phyloP scores from a whole-genome alignment of 176 grass and related monocot genomes.

The Pontederia paniculata region DNA sequence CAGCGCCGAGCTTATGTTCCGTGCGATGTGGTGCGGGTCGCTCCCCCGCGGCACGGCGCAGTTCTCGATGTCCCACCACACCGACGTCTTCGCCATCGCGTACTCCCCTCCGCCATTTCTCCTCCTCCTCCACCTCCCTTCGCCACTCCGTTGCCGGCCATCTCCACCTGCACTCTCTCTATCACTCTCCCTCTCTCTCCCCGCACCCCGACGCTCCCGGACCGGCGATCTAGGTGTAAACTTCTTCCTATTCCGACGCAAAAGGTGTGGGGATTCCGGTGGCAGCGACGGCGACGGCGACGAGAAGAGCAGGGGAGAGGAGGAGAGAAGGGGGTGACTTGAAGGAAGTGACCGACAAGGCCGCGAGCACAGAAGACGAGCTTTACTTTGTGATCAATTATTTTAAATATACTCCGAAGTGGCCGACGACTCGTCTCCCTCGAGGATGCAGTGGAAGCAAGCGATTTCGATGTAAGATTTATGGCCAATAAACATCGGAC shows the following conservation, averaged over 20 bases:
- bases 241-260: background rate
- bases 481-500: too few species aligned
- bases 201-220: background rate
- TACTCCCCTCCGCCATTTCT: constrained; percentile 27
- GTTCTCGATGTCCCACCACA: constrained; percentile 99
- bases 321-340: background rate
- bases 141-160: background rate
- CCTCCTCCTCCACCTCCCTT: constrained; percentile 23
- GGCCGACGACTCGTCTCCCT: too few species aligned
- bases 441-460: too few species aligned
- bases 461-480: too few species aligned
- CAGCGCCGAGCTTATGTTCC: constrained; percentile 88
- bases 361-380: background rate
- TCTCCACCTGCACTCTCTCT: too few species aligned
- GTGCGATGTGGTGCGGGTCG: constrained; percentile 68
- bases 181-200: too few species aligned
- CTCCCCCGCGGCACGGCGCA: constrained; percentile 53
- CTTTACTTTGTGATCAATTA: background rate
- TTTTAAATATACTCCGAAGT: constrained; percentile 1
- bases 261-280: background rate
- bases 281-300: background rate
- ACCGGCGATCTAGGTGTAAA: background rate
- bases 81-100: constrained; percentile 61
- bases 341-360: too few species aligned
- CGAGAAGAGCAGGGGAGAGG: background rate